Evolutionary conservation across 257 asterid genomes (phyloP).

Genomic region (Forsythia viridissima): DNA sequence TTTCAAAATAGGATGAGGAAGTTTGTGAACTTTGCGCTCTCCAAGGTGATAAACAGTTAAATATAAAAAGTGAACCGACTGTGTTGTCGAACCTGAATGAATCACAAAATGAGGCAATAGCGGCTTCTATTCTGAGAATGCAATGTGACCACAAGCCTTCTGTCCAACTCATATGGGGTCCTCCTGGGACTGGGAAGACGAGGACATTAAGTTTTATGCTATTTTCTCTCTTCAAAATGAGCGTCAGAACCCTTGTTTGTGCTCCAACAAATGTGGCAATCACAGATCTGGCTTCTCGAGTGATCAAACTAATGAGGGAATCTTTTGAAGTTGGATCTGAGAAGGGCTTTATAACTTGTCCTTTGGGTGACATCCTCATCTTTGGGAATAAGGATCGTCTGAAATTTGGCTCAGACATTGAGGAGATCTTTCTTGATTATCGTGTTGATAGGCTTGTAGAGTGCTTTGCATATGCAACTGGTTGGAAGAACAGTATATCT

Average conservation of each 20-base stretch:
- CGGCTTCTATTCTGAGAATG: conserved; percentile 16
- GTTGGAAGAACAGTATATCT: conserved; percentile 36
- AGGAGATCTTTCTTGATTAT: conserved; percentile 42
- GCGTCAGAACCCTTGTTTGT: conserved; percentile 21
- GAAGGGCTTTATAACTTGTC: conserved; percentile 6
- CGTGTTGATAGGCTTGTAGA: conserved; percentile 39
- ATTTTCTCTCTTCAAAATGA: conserved; percentile 20
- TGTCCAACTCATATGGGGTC: conserved; percentile 33
- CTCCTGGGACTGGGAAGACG: conserved; percentile 37
- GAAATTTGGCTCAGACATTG: conserved; percentile 32
- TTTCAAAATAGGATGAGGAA: conserved; percentile 25
- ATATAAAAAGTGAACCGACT: conserved; percentile 14
- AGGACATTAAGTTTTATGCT: conserved; percentile 24
- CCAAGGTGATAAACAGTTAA: background rate
- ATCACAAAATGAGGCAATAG: conserved; percentile 37
- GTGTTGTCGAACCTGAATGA: conserved; percentile 36
- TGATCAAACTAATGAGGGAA: conserved; percentile 33
- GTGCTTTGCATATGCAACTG: conserved; percentile 32
- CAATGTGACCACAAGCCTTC: conserved; percentile 20
- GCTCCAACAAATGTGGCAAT: conserved; percentile 42
- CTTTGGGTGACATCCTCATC: conserved; percentile 45
- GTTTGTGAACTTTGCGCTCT: conserved; percentile 29
- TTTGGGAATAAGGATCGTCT: conserved; percentile 45
- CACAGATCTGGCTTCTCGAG: conserved; percentile 30
- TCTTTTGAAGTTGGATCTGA: conserved; percentile 13